Evolutionary conservation across 2,329 filamentous ascomycete genomes (phyloP).

Genomic region (Hymenoscyphus infarciens): DNA sequence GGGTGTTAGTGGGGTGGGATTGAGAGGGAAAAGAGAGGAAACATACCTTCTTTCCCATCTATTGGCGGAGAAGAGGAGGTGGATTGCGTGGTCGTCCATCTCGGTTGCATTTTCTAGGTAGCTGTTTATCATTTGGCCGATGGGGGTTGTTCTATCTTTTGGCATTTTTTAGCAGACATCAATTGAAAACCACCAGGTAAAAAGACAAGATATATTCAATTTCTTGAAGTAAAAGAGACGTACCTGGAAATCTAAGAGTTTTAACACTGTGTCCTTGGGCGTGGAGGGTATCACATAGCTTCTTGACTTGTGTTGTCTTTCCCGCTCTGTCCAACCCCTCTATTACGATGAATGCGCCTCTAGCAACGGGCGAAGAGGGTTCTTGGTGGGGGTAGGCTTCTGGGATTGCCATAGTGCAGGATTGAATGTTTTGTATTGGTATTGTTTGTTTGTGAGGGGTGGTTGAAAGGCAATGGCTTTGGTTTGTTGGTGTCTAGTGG

Average conservation of each 20-base stretch:
- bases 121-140: slow-evolving; percentile 64
- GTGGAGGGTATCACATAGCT: slow-evolving; percentile 51
- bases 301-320: slow-evolving; percentile 67
- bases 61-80: slow-evolving; percentile 70
- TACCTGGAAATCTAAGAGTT: slow-evolving; percentile 65
- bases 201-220: neutral
- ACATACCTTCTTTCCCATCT: slow-evolving; percentile 55
- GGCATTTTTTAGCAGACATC: slow-evolving; percentile 18
- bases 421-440: neutral
- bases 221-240: neutral
- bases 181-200: no score
- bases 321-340: slow-evolving; percentile 70
- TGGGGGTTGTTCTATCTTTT: slow-evolving; percentile 62
- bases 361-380: slow-evolving; percentile 28
- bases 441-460: neutral
- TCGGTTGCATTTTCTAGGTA: slow-evolving; percentile 59
- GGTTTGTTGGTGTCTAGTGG: neutral
- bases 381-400: slow-evolving; percentile 30
- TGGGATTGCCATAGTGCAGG: neutral
- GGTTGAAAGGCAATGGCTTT: no score
- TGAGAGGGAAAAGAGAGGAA: neutral
- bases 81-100: slow-evolving; percentile 67
- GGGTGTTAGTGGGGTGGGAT: neutral
- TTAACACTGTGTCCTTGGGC: slow-evolving; percentile 49
- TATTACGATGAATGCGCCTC: slow-evolving; percentile 64